Percentiles rank a stretch among this genome's conserved stretches.
Evolutionary conservation across 306 rosid genomes (phyloP).

Genomic region (Acacia melanoxylon): DNA sequence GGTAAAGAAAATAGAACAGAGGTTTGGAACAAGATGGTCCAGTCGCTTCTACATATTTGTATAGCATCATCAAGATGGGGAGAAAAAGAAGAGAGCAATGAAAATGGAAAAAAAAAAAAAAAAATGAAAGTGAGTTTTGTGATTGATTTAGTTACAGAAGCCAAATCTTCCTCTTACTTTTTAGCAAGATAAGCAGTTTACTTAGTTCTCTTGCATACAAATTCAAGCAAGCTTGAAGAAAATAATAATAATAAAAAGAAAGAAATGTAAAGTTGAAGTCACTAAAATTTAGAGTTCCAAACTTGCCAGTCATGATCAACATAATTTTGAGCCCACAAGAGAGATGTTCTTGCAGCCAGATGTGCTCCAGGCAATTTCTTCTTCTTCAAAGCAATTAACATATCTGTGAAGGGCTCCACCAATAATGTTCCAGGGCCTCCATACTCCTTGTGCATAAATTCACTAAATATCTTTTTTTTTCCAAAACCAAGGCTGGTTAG

Average conservation of each 20-base stretch:
- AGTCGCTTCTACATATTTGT: slow-evolving; percentile 38
- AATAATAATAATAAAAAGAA: background rate
- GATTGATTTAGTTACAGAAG: slow-evolving; percentile 4
- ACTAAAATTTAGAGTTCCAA: slow-evolving; percentile 61
- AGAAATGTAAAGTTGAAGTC: slow-evolving; percentile 28
- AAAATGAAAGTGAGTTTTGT: slow-evolving; percentile 25
- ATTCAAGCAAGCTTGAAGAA: background rate
- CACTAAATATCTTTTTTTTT: slow-evolving; percentile 50
- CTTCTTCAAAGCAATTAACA: slow-evolving; percentile 54
- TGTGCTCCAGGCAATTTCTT: slow-evolving; percentile 56
- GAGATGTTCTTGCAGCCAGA: slow-evolving; percentile 68
- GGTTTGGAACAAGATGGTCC: slow-evolving; percentile 35
- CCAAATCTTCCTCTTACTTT: slow-evolving; percentile 6
- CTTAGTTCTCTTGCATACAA: slow-evolving; percentile 29
- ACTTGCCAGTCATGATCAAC: slow-evolving; percentile 69
- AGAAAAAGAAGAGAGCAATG: slow-evolving; percentile 13
- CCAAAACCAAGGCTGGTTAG: slow-evolving; percentile 29
- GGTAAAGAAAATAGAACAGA: slow-evolving; percentile 34
- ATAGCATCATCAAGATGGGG: slow-evolving; percentile 44
- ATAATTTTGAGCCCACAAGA: slow-evolving; percentile 68
- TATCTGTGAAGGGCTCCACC: slow-evolving; percentile 77
- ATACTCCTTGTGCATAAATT: slow-evolving; percentile 64
- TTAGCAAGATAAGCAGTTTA: slow-evolving; percentile 26
- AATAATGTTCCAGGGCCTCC: slow-evolving; percentile 82
- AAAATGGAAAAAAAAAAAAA: slow-evolving; percentile 30